A percentile compares a stretch with the other conserved stretches of the same genome.
phyloP scores from a whole-genome alignment of 192 early-diverging fungal genomes.

The Lunasporangiospora selenospora region DNA sequence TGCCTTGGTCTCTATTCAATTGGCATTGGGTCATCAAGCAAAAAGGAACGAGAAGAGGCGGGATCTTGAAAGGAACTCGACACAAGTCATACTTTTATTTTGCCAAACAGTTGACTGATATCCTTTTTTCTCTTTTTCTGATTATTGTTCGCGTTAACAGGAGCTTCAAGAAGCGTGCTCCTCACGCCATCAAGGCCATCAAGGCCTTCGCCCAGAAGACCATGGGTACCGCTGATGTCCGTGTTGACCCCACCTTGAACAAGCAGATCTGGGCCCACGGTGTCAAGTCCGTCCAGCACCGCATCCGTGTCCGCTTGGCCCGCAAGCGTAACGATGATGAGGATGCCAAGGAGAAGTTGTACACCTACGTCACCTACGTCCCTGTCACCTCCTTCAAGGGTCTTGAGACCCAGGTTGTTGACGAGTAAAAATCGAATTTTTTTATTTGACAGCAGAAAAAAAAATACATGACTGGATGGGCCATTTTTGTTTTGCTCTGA shows the following conservation, averaged over 20 bases:
- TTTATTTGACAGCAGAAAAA: too few relatives aligned
- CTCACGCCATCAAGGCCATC: conserved; percentile 94
- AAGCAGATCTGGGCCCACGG: conserved; percentile 94
- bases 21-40: too few relatives aligned
- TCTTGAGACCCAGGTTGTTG: conserved; percentile 71
- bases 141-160: conserved; percentile 50
- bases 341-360: conserved; percentile 96
- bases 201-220: conserved; percentile 87
- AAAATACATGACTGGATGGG: too few relatives aligned
- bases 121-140: neutral
- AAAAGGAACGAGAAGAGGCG: too few relatives aligned
- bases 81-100: too few relatives aligned
- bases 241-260: conserved; percentile 95
- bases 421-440: too few relatives aligned
- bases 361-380: conserved; percentile 92
- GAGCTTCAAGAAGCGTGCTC: conserved; percentile 97
- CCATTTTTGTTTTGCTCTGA: too few relatives aligned
- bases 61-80: too few relatives aligned
- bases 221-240: conserved; percentile 98
- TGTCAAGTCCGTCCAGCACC: conserved; percentile 93
- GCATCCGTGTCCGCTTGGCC: conserved; percentile 93
- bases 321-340: conserved; percentile 98
- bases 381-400: conserved; percentile 91
- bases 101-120: too few relatives aligned
- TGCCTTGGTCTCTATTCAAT: too few relatives aligned